Base-by-base conservation (phyloP, 345 rosid genomes). In the Jatropha curcas region DNA sequence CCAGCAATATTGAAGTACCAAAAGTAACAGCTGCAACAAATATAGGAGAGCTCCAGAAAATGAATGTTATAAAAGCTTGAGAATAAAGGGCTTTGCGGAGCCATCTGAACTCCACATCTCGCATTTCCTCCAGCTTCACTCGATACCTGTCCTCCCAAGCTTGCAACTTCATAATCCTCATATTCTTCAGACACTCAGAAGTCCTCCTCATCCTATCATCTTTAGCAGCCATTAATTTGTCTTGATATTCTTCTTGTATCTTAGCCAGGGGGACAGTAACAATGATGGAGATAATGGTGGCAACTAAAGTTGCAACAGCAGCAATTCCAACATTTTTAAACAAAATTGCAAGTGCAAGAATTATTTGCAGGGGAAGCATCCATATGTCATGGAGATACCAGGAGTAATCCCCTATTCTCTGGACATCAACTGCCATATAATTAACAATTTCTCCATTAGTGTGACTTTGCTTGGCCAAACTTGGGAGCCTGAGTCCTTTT, bases 131-230 rank as follows among this genome's bases (percentile, higher is more conserved):
- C 78, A 96, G 76, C 74, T 65, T 84, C 78, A 79, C 71, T 77
- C 95, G 84, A 71, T 93, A 91, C 76, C 97, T 85, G 52, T 93
- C 98, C 82, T 96, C 99, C 99, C 99, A 96, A 52, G 99, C 99
- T 77, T 96, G 99, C 80, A 96, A 78, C 80, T 96, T 96, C 51
- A 96, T 84, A 82, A 96, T 91, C 86, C 99, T 86, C 99, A 96
- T 96, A 83, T 93, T 96, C 89, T 97, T 86, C 33, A 93, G 87
- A 79, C 98, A 91, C 81, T 96, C 99, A 0, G 98, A 96, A 45
- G 99, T 96, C 83, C 90, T 96, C 82, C 99, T 90, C 99, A 96
- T 96, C 82, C 99, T 88, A n/a, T 96, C 99, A 74, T 96, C 99
- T 90, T 93, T 96, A 34, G 98, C 92, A 77, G 90, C 74, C 99